These are phyloP conservation scores for Datisca glomerata DNA, from an alignment of 306 rosid genomes.

Conservation along the genomic window DNA sequence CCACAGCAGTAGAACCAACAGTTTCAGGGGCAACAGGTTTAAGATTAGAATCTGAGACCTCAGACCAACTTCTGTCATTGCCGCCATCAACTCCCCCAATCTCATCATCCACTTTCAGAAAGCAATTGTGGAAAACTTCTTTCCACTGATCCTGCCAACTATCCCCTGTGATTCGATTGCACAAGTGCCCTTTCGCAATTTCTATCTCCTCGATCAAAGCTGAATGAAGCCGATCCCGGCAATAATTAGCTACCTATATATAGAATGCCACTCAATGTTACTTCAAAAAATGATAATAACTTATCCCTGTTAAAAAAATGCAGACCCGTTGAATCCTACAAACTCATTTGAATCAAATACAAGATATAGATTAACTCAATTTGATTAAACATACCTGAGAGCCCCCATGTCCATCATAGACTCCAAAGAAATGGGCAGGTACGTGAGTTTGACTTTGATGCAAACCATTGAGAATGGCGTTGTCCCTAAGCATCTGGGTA, in stretches of 20 bases:
- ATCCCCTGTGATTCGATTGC: slow-evolving; percentile 17
- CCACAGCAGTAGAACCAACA: too few species aligned
- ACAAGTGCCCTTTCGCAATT: slow-evolving; percentile 11
- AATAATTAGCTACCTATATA: background rate
- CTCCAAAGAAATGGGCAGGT: background rate
- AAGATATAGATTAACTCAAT: too few species aligned
- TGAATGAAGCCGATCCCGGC: slow-evolving; percentile 36
- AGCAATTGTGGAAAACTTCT: slow-evolving; percentile 30
- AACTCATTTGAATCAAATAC: too few species aligned
- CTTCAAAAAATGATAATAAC: background rate
- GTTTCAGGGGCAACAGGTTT: too few species aligned
- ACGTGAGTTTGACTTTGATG: background rate
- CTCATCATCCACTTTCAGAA: slow-evolving; percentile 39
- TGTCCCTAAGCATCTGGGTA: background rate
- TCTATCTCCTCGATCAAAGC: slow-evolving; percentile 42
- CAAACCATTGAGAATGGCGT: background rate
- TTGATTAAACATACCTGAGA: background rate
- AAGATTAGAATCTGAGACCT: too few species aligned
- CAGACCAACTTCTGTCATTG: too few species aligned
- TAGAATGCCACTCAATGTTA: background rate
- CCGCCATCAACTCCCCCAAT: too few species aligned
- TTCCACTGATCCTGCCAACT: slow-evolving; percentile 30
- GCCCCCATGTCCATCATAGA: background rate
- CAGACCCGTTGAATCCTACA: background rate
- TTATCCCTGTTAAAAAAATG: too few species aligned